phyloP scores from a whole-genome alignment of 2,329 filamentous ascomycete species.

The Hirsutella rhossiliensis region DNA sequence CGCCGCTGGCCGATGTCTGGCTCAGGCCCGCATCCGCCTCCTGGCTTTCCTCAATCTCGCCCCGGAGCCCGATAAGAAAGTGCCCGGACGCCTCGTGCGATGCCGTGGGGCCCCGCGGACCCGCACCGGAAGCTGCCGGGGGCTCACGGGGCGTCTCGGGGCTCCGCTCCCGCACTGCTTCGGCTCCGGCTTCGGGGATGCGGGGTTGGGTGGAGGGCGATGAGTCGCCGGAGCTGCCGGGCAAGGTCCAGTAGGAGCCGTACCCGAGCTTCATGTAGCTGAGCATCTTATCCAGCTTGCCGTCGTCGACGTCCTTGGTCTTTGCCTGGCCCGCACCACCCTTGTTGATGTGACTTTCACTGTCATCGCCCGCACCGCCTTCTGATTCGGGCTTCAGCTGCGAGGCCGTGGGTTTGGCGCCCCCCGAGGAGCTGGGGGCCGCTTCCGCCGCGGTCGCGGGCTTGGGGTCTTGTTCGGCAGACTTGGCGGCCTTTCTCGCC shows the following conservation, averaged over 20 bases:
- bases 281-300: conserved; percentile 42
- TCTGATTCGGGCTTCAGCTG: neutral
- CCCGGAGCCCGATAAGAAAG: conserved; percentile 58
- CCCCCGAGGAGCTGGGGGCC: neutral
- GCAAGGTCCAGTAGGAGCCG: conserved; percentile 51
- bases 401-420: neutral
- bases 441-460: conserved; percentile 1
- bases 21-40: conserved; percentile 17
- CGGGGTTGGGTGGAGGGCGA: conserved; percentile 7
- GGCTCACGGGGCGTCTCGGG: neutral
- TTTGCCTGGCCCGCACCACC: neutral
- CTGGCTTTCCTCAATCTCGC: conserved; percentile 41
- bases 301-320: conserved; percentile 15
- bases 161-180: neutral
- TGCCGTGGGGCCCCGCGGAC: neutral
- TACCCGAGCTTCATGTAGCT: conserved; percentile 56
- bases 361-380: neutral
- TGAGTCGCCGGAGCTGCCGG: conserved; percentile 12
- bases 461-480: neutral
- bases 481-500: conserved; percentile 17
- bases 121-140: neutral
- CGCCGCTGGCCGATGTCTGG: conserved; percentile 9
- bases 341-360: neutral
- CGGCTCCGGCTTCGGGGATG: neutral
- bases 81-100: conserved; percentile 24